These are phyloP conservation scores for Ogataea zsoltii DNA, from an alignment of 805 yeast genomes.

Conservation along the genomic window DNA sequence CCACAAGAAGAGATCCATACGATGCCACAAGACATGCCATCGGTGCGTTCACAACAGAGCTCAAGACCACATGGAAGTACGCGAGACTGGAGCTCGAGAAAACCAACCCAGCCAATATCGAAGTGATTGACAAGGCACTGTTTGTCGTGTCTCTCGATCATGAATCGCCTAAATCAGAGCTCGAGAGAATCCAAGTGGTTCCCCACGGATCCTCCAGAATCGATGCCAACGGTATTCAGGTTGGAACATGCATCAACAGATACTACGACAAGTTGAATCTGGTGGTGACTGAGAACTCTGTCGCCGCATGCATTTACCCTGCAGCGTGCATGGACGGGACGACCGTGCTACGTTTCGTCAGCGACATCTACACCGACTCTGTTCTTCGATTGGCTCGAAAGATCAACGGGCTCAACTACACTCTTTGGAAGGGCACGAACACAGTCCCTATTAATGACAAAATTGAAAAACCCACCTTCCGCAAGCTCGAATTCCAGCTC, in stretches of 20 bases:
- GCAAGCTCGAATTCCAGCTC: conserved; percentile 36
- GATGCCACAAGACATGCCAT: conserved; percentile 46
- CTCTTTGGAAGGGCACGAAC: conserved; percentile 48
- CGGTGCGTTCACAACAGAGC: conserved; percentile 57
- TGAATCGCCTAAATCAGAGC: conserved; percentile 46
- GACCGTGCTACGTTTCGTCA: conserved; percentile 54
- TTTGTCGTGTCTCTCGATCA: conserved; percentile 54
- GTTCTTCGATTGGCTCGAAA: conserved; percentile 57
- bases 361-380: conserved; percentile 60
- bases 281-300: conserved; percentile 53
- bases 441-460: conserved; percentile 35
- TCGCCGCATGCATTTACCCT: conserved; percentile 62
- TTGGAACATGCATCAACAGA: conserved; percentile 58
- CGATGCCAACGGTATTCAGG: conserved; percentile 48
- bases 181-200: conserved; percentile 49
- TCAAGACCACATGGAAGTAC: conserved; percentile 47
- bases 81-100: conserved; percentile 44
- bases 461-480: conserved; percentile 38
- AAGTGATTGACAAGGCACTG: conserved; percentile 48
- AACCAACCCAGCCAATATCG: conserved; percentile 39
- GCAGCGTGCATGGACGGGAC: conserved; percentile 59
- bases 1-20: conserved; percentile 36
- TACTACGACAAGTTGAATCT: conserved; percentile 62
- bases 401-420: conserved; percentile 57
- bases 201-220: conserved; percentile 53